Evolutionary conservation across 768 basidiomycete species (phyloP).

Genomic region (Kwoniella bestiolae): DNA sequence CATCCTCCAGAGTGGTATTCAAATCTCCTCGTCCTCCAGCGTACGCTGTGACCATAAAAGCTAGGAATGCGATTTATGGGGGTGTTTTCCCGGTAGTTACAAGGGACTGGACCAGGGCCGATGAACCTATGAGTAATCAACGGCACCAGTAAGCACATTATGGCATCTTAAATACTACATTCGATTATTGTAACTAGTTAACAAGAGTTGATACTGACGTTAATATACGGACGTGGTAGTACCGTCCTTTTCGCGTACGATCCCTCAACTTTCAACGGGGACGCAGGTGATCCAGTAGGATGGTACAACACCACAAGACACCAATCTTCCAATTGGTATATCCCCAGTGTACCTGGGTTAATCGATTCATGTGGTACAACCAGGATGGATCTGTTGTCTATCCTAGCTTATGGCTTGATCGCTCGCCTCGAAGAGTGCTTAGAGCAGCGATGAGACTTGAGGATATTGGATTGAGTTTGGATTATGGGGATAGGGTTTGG

Average conservation of each 20-base stretch:
- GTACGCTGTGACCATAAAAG: background rate
- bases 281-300: background rate
- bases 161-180: background rate
- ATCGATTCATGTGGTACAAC: background rate
- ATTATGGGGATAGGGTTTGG: background rate
- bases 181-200: background rate
- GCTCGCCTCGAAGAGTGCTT: background rate
- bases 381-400: background rate
- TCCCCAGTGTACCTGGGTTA: background rate
- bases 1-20: background rate
- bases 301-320: background rate
- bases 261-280: background rate
- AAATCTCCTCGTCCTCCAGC: background rate
- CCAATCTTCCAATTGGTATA: background rate
- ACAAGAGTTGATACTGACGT: background rate
- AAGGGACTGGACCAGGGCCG: background rate
- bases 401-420: background rate
- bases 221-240: no score
- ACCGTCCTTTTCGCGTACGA: background rate
- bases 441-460: background rate
- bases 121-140: background rate
- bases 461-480: background rate
- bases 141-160: background rate
- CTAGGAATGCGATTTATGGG: slow-evolving; percentile 1
- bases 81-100: background rate